These are phyloP conservation scores for Debaryomyces subglobosus DNA, from an alignment of 1,139 yeast species.

Conservation along the genomic window DNA sequence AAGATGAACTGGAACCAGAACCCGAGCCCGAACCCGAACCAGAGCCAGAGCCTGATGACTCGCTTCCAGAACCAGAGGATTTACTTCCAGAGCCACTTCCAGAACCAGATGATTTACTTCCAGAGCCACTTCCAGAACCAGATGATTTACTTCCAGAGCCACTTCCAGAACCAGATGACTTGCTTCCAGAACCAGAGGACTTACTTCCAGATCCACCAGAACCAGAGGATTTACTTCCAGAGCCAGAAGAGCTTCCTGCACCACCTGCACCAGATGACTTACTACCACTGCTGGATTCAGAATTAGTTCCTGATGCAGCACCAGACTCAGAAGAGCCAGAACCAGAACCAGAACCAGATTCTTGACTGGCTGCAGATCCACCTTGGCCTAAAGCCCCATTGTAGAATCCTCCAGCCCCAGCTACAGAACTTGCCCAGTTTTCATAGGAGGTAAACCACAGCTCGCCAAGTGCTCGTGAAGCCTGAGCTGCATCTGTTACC, in stretches of 20 bases:
- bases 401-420: neutral
- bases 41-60: too few species aligned
- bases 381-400: neutral
- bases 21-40: too few species aligned
- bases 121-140: neutral
- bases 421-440: conserved; percentile 2
- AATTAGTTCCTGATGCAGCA: too few species aligned
- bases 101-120: neutral
- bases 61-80: neutral
- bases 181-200: neutral
- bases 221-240: neutral
- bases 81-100: too few species aligned
- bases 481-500: neutral
- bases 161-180: neutral
- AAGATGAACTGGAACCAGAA: neutral
- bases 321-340: neutral
- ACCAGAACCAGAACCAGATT: conserved; percentile 1
- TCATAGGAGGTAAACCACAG: conserved; percentile 4
- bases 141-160: neutral
- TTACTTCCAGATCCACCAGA: too few species aligned
- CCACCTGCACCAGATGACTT: neutral
- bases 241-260: neutral
- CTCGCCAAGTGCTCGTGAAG: neutral
- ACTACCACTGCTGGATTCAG: neutral
- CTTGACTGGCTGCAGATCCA: neutral